Base-by-base conservation (phyloP, 2,329 filamentous ascomycete species). In the Triangularia verruculosa region DNA sequence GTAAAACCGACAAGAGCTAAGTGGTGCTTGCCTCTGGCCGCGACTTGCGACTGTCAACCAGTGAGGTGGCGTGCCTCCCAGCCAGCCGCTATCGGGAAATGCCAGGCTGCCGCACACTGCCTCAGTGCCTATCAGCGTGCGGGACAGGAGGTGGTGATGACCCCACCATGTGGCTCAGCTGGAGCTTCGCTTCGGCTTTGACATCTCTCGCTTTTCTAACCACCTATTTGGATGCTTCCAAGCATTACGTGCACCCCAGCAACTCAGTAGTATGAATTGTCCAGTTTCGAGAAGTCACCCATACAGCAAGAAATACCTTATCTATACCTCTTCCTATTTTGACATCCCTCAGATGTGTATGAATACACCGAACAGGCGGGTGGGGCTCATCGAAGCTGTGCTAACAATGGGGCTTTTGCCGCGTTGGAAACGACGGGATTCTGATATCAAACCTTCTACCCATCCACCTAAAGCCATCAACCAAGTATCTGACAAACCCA, bases 141-240 rank as follows among this genome's bases (percentile, higher is more conserved):
- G 17, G n/a, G 39, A 47, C 7, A n/a, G 39, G 39, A 47, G n/a
- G 7, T 47, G 39, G 39, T 47, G 39, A 47, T 34, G 39, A 39
- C 55, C 55, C 55, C 55, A 34, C 55, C 55, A 39, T 57, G 28
- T 32, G 55, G 55, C 55, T 34, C 17, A 57, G 27, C 54, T 12
- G 9, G 22, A 27, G 30, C 25, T 28, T 57, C 15, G n/a, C n/a
- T n/a, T n/a, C n/a, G n/a, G n/a, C n/a, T 17, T 30, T 57, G 54
- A 30, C 54, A n/a, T 25, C 24, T 27, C 9, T 4, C 27, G 5
- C 4, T 28, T 28, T 43, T n/a, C 34, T 43, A 13, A 4, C 32
- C 32, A 34, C 2, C 32, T 13, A n/a, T 15, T 39, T 39, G 17
- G 3, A n/a, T 17, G n/a, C n/a, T 17, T 8, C 20, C 8, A 6